A percentile compares a stretch with the other conserved stretches of the same genome.
Conservation (phyloP, 2,329 filamentous ascomycete genomes). For the Colletotrichum magnum region DNA sequence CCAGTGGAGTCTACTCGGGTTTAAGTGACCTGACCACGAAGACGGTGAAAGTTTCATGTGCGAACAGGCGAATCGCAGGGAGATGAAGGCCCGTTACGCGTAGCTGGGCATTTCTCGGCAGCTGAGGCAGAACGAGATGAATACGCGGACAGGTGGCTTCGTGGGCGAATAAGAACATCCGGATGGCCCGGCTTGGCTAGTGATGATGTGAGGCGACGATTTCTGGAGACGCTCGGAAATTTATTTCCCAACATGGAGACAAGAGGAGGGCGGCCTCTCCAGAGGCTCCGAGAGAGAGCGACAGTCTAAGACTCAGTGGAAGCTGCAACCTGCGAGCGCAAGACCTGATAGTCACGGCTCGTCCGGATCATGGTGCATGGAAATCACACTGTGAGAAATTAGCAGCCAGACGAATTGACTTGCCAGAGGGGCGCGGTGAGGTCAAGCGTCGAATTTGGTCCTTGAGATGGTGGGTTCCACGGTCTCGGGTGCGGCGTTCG, state of each 20-base stretch:
- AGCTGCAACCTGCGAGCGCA: not conserved
- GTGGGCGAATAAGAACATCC: slow-evolving; percentile 30
- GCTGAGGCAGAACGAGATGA: slow-evolving; percentile 19
- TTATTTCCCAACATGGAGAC: slow-evolving; percentile 8
- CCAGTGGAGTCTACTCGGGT: slow-evolving; percentile 16
- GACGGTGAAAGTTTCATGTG: slow-evolving; percentile 19
- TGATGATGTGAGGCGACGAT: slow-evolving; percentile 32
- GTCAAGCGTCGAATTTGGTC: slow-evolving; percentile 22
- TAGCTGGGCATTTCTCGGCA: slow-evolving; percentile 35
- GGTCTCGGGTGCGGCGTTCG: slow-evolving; percentile 33
- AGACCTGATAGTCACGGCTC: not conserved
- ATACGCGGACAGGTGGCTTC: slow-evolving; percentile 35
- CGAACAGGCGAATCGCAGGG: slow-evolving; percentile 27
- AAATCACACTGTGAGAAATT: slow-evolving; percentile 22
- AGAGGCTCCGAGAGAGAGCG: not conserved
- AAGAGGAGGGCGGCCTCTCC: slow-evolving; percentile 4
- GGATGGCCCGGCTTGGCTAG: slow-evolving; percentile 35
- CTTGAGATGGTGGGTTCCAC: slow-evolving; percentile 15
- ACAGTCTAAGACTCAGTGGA: not conserved
- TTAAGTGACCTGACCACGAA: slow-evolving; percentile 19
- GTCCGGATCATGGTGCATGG: slow-evolving; percentile 14
- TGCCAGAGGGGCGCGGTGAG: slow-evolving; percentile 14
- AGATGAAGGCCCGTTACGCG: slow-evolving; percentile 24
- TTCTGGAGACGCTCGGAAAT: slow-evolving; percentile 7
- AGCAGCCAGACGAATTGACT: not conserved